Conservation (phyloP, 371 early-diverging fungal species). For the Syncephalastrum racemosum region DNA sequence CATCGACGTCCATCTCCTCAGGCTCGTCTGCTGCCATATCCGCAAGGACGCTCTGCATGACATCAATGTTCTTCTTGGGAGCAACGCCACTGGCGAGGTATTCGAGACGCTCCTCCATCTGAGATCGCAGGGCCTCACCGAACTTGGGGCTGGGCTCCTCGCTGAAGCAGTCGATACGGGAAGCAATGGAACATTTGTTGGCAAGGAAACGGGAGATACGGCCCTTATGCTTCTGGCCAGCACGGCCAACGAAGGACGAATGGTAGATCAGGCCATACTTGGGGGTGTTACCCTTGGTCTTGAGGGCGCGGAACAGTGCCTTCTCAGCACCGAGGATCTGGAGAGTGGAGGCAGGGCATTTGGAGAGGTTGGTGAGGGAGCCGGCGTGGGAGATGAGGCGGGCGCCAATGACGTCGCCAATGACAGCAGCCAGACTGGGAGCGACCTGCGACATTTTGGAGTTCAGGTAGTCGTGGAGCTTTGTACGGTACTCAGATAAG, state of each 20-base stretch:
- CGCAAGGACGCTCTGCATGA: slow-evolving; percentile 87
- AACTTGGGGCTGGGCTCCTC: slow-evolving; percentile 81
- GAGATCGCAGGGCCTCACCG: slow-evolving; percentile 93
- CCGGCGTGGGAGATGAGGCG: slow-evolving; percentile 92
- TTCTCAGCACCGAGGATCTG: slow-evolving; percentile 99
- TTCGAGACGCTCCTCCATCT: slow-evolving; percentile 95
- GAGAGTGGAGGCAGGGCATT: slow-evolving; percentile 93
- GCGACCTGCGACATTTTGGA: slow-evolving; percentile 88
- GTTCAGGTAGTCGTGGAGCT: slow-evolving; percentile 88
- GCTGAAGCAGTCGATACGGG: slow-evolving; percentile 82
- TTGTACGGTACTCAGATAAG: slow-evolving; percentile 90
- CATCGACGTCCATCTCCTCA: slow-evolving; percentile 51
- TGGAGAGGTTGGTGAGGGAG: slow-evolving; percentile 87
- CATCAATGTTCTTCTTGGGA: slow-evolving; percentile 91
- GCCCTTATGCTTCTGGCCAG: slow-evolving; percentile 86
- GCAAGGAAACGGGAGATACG: slow-evolving; percentile 93
- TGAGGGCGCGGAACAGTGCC: slow-evolving; percentile 94
- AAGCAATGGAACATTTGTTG: slow-evolving; percentile 77
- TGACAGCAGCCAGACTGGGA: slow-evolving; percentile 89
- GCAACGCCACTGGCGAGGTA: slow-evolving; percentile 91
- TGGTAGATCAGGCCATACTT: slow-evolving; percentile 97
- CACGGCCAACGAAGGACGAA: slow-evolving; percentile 87
- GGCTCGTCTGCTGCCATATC: slow-evolving; percentile 25
- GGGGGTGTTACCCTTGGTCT: slow-evolving; percentile 94
- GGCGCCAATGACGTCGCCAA: slow-evolving; percentile 93